Evolutionary conservation across 139 green algal species (phyloP).

Genomic region (Penium margaritaceum): DNA sequence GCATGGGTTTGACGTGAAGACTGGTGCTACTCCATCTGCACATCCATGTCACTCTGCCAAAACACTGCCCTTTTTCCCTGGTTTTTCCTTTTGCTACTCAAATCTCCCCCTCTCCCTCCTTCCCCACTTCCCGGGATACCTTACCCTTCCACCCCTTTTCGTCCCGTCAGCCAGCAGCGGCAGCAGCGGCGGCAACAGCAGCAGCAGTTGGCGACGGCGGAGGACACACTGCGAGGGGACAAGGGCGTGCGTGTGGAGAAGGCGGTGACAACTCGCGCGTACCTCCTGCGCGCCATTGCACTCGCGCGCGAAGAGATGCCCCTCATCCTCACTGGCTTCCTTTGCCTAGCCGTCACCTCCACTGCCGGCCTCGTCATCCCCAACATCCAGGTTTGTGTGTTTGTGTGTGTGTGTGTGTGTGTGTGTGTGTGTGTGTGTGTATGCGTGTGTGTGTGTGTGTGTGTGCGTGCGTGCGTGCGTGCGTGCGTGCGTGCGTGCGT

Average conservation of each 20-base stretch:
- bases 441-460: no score
- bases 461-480: no score
- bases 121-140: not conserved
- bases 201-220: not conserved
- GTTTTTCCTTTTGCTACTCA: no score
- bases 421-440: no score
- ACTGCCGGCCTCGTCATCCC: conserved; percentile 27
- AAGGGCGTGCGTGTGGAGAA: conserved; percentile 27
- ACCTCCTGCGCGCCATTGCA: conserved; percentile 34
- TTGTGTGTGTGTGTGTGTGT: no score
- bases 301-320: conserved; percentile 25
- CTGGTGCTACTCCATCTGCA: no score
- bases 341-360: conserved; percentile 23
- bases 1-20: no score
- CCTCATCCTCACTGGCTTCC: conserved; percentile 29
- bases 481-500: no score
- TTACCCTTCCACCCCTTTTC: no score
- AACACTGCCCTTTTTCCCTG: no score
- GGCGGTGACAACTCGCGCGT: conserved; percentile 21
- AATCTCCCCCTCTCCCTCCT: not conserved
- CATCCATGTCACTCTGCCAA: no score
- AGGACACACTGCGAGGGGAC: conserved; percentile 37
- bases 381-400: conserved; percentile 37
- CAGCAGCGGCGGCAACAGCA: not conserved
- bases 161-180: not conserved